Conservation (phyloP, 2,329 filamentous ascomycete species). For the Nannizziopsis arthrosporioides region DNA sequence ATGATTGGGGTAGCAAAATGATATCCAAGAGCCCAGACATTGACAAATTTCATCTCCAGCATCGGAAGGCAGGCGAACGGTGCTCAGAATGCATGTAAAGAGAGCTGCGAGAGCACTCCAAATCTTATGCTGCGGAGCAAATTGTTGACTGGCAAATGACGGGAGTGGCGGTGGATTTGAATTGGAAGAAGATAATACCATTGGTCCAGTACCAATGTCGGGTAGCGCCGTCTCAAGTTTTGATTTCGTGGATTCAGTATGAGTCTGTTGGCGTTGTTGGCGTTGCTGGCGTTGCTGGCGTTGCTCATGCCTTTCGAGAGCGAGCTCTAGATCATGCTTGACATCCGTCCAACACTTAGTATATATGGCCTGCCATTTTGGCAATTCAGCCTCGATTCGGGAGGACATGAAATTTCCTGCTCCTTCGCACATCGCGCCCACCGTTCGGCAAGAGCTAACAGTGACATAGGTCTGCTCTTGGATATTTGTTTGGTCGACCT, state of each 20-base stretch:
- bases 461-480: conserved; percentile 43
- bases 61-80: conserved; percentile 31
- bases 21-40: conserved; percentile 28
- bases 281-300: conserved; percentile 14
- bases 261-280: conserved; percentile 11
- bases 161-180: conserved; percentile 17
- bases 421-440: conserved; percentile 55
- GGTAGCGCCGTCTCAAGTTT: neutral
- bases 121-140: conserved; percentile 30
- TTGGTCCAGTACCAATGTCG: neutral
- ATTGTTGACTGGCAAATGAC: conserved; percentile 21
- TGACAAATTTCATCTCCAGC: conserved; percentile 32
- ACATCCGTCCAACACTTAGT: conserved; percentile 29
- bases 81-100: conserved; percentile 30
- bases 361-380: conserved; percentile 34
- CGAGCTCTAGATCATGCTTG: conserved; percentile 27
- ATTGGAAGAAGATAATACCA: neutral
- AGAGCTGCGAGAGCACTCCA: conserved; percentile 30
- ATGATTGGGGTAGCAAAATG: conserved; percentile 27
- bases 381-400: conserved; percentile 59
- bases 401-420: conserved; percentile 72
- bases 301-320: conserved; percentile 24
- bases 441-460: conserved; percentile 56
- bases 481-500: conserved; percentile 32
- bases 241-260: neutral